Evolutionary conservation across 2,329 filamentous ascomycete genomes (phyloP), one percentile per base, ranked within the genome.

Genomic region (Colletotrichum karsti): DNA sequence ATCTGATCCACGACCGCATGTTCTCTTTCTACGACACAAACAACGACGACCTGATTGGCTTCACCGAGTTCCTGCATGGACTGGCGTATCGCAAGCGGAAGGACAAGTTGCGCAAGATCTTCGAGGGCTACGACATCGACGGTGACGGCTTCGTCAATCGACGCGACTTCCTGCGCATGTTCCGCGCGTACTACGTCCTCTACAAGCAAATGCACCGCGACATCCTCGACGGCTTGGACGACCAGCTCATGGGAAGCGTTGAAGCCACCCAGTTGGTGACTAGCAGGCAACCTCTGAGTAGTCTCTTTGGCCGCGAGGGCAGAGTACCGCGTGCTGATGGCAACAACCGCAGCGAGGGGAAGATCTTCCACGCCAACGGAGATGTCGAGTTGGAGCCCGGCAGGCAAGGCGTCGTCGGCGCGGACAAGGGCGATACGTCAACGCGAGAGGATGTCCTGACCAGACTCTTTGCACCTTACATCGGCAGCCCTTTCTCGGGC

Each of bases 11-110:
- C 76, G 95, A 99, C 77, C 92, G 96, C 72, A 96, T 98, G 88
- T 99, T 98, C 80, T 90, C 93, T 56, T 98, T 98, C 78, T 99
- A 98, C 78, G 96, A 99, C 79, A 93, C 91, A 33, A 95, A 98
- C 77, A 87, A 90, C 44, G 94, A 99, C 76, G 93, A 92, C 22
- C 83, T 97, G 7, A 98, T 99, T 73, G 93, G 93, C 7, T 98
- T 99, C 73, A 88, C 93, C 54, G 96, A 99, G 77, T 99, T 98
- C 75, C 82, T 98, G 24, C 90, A 92, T 64, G 96, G 94, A 1
- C 84, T 98, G 53, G 91, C 94, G 5, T 91, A 90, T 73, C 82
- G 89, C 28, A 91, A 89, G 73, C 83, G 87, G 64, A 89, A 92
- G 72, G 90, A 93, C 72, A 90, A 93, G 70, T 84, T 95, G 44